These are phyloP conservation scores for Exophiala aquamarina DNA, from an alignment of 2,329 filamentous ascomycete species.

Conservation along the genomic window DNA sequence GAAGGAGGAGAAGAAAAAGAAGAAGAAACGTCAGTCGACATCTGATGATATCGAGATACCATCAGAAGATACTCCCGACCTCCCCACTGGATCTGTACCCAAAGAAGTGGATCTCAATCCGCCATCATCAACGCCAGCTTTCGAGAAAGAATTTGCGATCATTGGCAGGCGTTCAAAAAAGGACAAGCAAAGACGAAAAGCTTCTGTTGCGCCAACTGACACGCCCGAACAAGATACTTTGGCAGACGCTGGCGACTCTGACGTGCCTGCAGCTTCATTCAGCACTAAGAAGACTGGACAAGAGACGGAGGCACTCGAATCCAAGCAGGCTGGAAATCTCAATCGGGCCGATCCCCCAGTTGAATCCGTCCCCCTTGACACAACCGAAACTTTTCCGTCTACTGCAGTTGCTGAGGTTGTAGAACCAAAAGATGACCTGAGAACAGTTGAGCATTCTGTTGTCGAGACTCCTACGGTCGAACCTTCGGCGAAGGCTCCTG, in stretches of 20 bases:
- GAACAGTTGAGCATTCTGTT: background rate
- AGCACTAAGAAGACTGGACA: too few relatives aligned
- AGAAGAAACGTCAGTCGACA: slow-evolving; percentile 12
- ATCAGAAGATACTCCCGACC: background rate
- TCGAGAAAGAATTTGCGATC: slow-evolving; percentile 8
- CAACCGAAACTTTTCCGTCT: too few relatives aligned
- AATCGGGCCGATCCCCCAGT: too few relatives aligned
- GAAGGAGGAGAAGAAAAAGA: slow-evolving; percentile 23
- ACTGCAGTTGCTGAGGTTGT: too few relatives aligned
- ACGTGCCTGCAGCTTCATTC: too few relatives aligned
- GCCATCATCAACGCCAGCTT: too few relatives aligned
- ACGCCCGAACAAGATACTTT: too few relatives aligned
- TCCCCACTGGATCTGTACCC: background rate
- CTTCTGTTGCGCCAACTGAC: background rate
- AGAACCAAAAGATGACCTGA: background rate
- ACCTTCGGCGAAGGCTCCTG: background rate
- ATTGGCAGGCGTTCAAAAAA: slow-evolving; percentile 33
- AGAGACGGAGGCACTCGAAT: too few relatives aligned
- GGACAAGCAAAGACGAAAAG: slow-evolving; percentile 40
- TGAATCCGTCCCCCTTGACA: too few relatives aligned
- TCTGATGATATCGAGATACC: slow-evolving; percentile 1
- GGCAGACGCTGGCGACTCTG: too few relatives aligned
- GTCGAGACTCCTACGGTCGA: slow-evolving; percentile 3
- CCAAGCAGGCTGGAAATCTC: too few relatives aligned
- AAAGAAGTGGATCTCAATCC: too few relatives aligned